Base-by-base conservation (phyloP, 495 filamentous ascomycete genomes). In the Wilcoxina mikolae region DNA sequence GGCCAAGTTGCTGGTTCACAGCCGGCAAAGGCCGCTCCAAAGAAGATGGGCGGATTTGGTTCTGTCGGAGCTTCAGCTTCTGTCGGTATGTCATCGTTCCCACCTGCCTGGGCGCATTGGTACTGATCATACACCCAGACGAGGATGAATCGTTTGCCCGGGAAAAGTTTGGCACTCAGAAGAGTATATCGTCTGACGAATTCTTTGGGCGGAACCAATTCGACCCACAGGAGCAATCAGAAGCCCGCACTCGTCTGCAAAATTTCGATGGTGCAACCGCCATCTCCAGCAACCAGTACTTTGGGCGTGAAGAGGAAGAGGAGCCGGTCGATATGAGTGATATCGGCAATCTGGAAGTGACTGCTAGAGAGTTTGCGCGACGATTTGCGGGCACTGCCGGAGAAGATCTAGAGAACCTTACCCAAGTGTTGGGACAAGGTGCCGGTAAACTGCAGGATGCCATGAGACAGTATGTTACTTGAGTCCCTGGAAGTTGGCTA, bases 201-300 rank as follows among this genome's bases (percentile, higher is more conserved):
- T 95, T 94, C 73, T 98, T 98, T 67, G 87, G 89, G 55, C 90
- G 89, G 61, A 84, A 86, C 24, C 70, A 76, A 47, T 96, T 83
- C 65, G 87, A 98, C 60, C 79, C 89, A 26, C 71, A 72, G 29
- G 80, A 83, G 3, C 82, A 89, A 64, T 74, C 82, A 41, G 89
- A 95, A 72, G 88, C 91, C 48, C 89, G 91, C 70, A 72, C 76
- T 11, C 79, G 91, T 12, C 78, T 98, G 38, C 80, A 85, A 67
- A 82, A 87, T 20, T 98, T 98, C 66, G 91, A 96, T 66, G 85
- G 91, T 43, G 91, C 91, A 10, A 82, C 81, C 9, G 70, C 87
- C 48, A 98, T 98, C 67, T 95, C 87, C 10, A 91, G 85, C 48
- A 96, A 95, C 70, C 82, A 83, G 55, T 98, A 96, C 73, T 98